Evolutionary conservation across 805 yeast genomes (phyloP).

Genomic region (Metschnikowia picachoensis): DNA sequence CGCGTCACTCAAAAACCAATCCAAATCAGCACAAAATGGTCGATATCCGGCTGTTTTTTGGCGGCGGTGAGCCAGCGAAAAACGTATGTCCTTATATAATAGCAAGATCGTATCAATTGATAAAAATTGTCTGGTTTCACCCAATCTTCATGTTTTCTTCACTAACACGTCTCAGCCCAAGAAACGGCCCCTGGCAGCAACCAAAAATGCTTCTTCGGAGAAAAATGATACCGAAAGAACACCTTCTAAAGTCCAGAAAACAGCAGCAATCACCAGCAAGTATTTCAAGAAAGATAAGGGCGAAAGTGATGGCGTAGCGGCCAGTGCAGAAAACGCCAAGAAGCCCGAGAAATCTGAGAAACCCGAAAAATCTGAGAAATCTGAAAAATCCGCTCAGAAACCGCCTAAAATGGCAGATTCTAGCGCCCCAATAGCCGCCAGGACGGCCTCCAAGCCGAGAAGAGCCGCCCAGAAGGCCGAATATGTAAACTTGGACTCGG

Average conservation of each 20-base stretch:
- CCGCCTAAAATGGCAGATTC: background rate
- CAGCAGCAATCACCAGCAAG: constrained; percentile 8
- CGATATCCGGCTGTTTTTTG: constrained; percentile 20
- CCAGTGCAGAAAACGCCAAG: background rate
- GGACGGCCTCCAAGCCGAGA: constrained; percentile 5
- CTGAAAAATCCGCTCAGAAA: background rate
- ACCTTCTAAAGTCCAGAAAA: constrained; percentile 8
- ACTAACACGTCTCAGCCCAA: constrained; percentile 1
- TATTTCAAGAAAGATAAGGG: constrained; percentile 3
- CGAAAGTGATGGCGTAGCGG: background rate
- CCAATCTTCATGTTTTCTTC: background rate
- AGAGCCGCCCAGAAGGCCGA: constrained; percentile 10
- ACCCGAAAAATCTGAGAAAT: background rate
- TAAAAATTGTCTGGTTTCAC: background rate
- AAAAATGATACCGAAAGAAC: background rate
- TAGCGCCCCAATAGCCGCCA: background rate
- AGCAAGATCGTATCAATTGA: background rate
- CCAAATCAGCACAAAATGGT: constrained; percentile 9
- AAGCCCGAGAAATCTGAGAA: background rate
- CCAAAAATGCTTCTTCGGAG: background rate
- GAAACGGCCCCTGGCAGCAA: constrained; percentile 2
- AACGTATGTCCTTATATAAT: constrained; percentile 5
- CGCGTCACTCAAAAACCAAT: background rate
- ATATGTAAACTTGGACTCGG: constrained; percentile 17
- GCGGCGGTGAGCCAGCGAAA: constrained; percentile 5